A percentile compares a stretch with the other conserved stretches of the same genome.
These are phyloP conservation scores for Globisporangium paroecandrum DNA, from an alignment of 352 stramenopile genomes.

Conservation along the genomic window DNA sequence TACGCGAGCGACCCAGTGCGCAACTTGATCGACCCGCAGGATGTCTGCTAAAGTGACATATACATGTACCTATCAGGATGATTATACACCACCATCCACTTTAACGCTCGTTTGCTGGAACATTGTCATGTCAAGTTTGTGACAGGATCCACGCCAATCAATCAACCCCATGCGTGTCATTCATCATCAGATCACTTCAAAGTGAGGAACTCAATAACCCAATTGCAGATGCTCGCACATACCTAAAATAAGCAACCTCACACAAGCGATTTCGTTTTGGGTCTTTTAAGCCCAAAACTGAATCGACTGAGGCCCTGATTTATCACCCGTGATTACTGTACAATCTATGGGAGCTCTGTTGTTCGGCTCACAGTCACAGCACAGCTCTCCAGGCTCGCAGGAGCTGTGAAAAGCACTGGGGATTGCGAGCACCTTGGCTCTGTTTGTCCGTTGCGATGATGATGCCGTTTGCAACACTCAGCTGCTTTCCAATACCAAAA, in stretches of 20 bases:
- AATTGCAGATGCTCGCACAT: background rate
- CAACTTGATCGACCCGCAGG: slow-evolving; percentile 3
- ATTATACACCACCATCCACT: background rate
- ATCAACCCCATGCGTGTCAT: background rate
- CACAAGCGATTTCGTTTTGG: background rate
- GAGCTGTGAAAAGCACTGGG: background rate
- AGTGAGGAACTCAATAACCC: background rate
- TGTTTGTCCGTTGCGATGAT: background rate
- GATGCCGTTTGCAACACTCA: background rate
- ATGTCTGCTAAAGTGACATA: slow-evolving; percentile 2
- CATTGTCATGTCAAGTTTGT: background rate
- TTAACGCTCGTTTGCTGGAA: background rate
- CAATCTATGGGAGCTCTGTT: too few species aligned
- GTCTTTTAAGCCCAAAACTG: background rate
- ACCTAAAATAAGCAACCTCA: background rate
- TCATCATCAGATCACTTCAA: background rate
- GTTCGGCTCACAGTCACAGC: too few species aligned
- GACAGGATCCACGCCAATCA: background rate
- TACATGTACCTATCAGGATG: background rate
- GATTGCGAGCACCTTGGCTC: background rate
- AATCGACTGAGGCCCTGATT: background rate
- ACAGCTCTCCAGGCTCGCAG: too few species aligned
- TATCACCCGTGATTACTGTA: slow-evolving; percentile 1
- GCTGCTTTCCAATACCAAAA: slow-evolving; percentile 1
- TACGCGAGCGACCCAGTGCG: slow-evolving; percentile 12